phyloP scores from a whole-genome alignment of 306 rosid species.

The Malus fusca region DNA sequence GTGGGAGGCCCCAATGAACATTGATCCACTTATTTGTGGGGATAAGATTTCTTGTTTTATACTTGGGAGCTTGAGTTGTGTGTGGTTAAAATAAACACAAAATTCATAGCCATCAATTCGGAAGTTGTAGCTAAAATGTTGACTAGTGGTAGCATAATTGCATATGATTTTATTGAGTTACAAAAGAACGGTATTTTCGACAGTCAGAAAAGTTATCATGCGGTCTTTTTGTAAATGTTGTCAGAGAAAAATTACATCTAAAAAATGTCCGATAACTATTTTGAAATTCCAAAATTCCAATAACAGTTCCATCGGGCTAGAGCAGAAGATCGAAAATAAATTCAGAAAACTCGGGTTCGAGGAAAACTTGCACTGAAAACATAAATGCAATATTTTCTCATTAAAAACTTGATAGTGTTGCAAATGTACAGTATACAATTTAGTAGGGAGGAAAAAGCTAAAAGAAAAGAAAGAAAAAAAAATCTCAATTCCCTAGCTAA shows the following conservation, averaged over 20 bases:
- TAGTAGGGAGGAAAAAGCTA: background rate
- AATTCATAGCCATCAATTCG: background rate
- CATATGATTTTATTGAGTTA: too few species aligned
- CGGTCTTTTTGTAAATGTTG: too few species aligned
- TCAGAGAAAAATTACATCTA: too few species aligned
- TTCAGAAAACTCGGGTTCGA: background rate
- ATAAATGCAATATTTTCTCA: too few species aligned
- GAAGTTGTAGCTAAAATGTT: too few species aligned
- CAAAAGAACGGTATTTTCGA: too few species aligned
- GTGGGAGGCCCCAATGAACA: background rate
- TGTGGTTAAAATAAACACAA: constrained; percentile 25
- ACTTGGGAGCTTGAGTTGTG: constrained; percentile 8
- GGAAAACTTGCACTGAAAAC: background rate
- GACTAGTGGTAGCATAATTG: too few species aligned
- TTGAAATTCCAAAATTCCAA: too few species aligned
- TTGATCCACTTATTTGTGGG: constrained; percentile 14
- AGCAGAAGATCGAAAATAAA: background rate
- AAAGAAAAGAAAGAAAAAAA: background rate
- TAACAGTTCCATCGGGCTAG: too few species aligned
- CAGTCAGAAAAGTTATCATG: too few species aligned
- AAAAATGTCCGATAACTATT: too few species aligned
- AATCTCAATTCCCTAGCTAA: background rate
- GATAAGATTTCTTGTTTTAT: constrained; percentile 50
- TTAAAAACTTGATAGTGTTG: background rate
- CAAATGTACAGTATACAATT: constrained; percentile 2